Percentiles rank a stretch among this genome's conserved stretches.
phyloP scores from a whole-genome alignment of 2,329 filamentous ascomycete species.

The Epichloe coenophiala region DNA sequence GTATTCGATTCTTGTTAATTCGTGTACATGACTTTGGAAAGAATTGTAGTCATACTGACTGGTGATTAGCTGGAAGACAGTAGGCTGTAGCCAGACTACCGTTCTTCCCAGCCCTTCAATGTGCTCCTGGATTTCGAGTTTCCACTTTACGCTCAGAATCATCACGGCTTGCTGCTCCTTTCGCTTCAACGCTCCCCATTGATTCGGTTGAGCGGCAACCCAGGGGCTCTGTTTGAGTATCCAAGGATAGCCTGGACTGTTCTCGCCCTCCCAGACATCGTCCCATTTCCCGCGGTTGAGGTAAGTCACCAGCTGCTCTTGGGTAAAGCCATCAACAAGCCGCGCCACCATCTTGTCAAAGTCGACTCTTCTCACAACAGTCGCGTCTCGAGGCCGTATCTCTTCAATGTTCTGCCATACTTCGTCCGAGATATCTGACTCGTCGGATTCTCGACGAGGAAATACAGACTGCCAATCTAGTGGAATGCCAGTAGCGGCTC shows the following conservation, averaged over 20 bases:
- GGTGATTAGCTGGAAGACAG: conserved; percentile 30
- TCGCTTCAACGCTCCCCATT: conserved; percentile 8
- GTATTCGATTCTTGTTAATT: neutral
- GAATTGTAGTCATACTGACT: conserved; percentile 20
- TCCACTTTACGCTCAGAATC: conserved; percentile 37
- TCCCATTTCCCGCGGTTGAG: conserved; percentile 10
- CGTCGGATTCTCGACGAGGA: conserved; percentile 10
- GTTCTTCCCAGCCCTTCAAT: conserved; percentile 28
- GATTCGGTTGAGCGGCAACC: conserved; percentile 19
- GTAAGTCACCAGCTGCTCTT: conserved; percentile 31
- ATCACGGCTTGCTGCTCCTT: conserved; percentile 29
- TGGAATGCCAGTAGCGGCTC: conserved; percentile 3
- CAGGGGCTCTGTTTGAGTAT: conserved; percentile 27
- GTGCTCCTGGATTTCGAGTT: conserved; percentile 31
- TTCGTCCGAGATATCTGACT: conserved; percentile 19
- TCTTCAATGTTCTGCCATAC: conserved; percentile 33
- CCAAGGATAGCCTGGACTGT: conserved; percentile 24
- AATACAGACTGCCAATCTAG: conserved; percentile 21
- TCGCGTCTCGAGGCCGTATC: conserved; percentile 29
- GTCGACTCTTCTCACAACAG: conserved; percentile 22
- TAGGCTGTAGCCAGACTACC: conserved; percentile 23
- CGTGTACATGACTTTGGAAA: neutral
- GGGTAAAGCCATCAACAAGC: conserved; percentile 33
- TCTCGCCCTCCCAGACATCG: neutral
- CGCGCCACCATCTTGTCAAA: conserved; percentile 26